Evolutionary conservation across 345 rosid genomes (phyloP).

Genomic region (Camelina laxa): DNA sequence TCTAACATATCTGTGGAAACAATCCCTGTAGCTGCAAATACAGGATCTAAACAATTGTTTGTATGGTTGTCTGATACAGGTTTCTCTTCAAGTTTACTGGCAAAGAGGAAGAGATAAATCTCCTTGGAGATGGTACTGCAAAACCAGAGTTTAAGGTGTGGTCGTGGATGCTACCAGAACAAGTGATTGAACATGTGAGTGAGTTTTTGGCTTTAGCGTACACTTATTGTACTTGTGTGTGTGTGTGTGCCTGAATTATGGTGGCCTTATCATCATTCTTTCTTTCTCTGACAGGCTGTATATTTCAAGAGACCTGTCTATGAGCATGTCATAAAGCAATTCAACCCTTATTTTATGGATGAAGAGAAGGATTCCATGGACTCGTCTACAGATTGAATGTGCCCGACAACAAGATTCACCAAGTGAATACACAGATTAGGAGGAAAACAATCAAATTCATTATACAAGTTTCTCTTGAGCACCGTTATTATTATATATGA

Average conservation of each 20-base stretch:
- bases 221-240: background rate
- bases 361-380: slow-evolving; percentile 40
- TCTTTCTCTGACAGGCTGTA: slow-evolving; percentile 51
- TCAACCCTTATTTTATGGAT: slow-evolving; percentile 58
- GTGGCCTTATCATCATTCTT: background rate
- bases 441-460: slow-evolving; percentile 11
- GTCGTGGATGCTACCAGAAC: slow-evolving; percentile 73
- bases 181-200: slow-evolving; percentile 64
- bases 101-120: slow-evolving; percentile 75
- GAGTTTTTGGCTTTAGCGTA: background rate
- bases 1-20: background rate
- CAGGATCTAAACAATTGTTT: background rate
- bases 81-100: slow-evolving; percentile 79
- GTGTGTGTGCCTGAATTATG: background rate
- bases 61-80: slow-evolving; percentile 47
- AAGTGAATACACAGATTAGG: slow-evolving; percentile 21
- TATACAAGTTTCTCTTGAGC: slow-evolving; percentile 17
- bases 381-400: slow-evolving; percentile 17
- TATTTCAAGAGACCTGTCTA: slow-evolving; percentile 77
- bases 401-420: background rate
- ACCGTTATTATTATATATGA: slow-evolving; percentile 6
- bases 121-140: slow-evolving; percentile 72
- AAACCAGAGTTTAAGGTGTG: slow-evolving; percentile 73
- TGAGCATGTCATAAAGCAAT: slow-evolving; percentile 63
- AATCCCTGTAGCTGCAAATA: background rate